Evolutionary conservation across 768 basidiomycete species (phyloP), one percentile per base, ranked within the genome.

Genomic region (Amanita fuliginea): DNA sequence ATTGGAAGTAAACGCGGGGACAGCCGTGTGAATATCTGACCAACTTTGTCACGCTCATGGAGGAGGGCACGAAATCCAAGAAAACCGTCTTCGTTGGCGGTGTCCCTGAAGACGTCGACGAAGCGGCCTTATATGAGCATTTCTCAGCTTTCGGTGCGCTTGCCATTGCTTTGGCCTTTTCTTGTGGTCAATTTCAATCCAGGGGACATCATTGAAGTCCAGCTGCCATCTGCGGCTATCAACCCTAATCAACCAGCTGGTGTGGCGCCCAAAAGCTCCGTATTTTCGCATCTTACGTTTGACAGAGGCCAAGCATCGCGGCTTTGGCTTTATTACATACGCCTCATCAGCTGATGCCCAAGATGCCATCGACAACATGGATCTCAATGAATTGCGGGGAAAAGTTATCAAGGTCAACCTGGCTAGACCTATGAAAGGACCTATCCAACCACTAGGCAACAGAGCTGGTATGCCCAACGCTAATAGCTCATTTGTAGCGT

Each of bases 361-460:
- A 60, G 94, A 97, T 62, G 95, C 95, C 24, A 95, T 97, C 53
- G 95, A 98, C 72, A 98, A 98, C 68, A 97, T 93, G 89, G 93
- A 98, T 65, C 70, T 94, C 66, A 96, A 95, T 60, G 93, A 94
- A 62, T 71, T 88, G 51, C 75, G 70, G 44, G 90, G 82, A 44
- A 78, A 77, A 52, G 82, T 86, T 46, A 66, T 88, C 54, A 87
- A 83, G 68, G 91, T 83, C 43, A 95, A 88, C 61, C 65, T 93
- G 35, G 93, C 94, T 7, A 76, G 86, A 40, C 89, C 90, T 4
- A 78, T 81, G 72, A 92, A 86, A 61, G 76, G 75, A 1, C 73
- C 80, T 30, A 63, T 80, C 40, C 80, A 84, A 56, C 71, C 71
- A n/a, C 72, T 69, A 47, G 79, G 81, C 32, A 88, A 88, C 67